These are phyloP conservation scores for Henckelia pumila DNA, from an alignment of 257 asterid species.

Conservation along the genomic window DNA sequence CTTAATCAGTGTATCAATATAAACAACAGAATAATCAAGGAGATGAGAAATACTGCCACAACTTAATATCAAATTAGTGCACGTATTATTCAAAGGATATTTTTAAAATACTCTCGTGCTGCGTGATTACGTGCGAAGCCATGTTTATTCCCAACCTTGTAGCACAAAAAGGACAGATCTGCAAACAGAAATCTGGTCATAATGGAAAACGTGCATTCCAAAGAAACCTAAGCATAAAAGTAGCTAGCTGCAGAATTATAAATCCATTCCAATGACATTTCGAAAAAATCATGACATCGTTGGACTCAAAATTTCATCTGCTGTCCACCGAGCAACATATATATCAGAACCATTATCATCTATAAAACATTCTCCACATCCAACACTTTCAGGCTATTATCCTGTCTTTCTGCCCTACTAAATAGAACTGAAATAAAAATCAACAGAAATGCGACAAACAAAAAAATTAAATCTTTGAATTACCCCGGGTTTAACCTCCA, in stretches of 20 bases:
- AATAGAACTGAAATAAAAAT: background rate
- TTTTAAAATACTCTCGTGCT: slow-evolving; percentile 69
- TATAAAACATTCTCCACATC: slow-evolving; percentile 12
- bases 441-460: slow-evolving; percentile 3
- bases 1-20: slow-evolving; percentile 20
- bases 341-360: background rate
- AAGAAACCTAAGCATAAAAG: slow-evolving; percentile 14
- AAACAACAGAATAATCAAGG: slow-evolving; percentile 11
- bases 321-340: slow-evolving; percentile 8
- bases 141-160: slow-evolving; percentile 64
- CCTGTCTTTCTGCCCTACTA: background rate
- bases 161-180: slow-evolving; percentile 92
- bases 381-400: background rate
- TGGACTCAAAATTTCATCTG: slow-evolving; percentile 6
- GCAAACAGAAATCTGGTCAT: slow-evolving; percentile 31
- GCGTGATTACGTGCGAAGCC: slow-evolving; percentile 86
- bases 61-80: slow-evolving; percentile 3
- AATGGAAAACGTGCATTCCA: slow-evolving; percentile 10
- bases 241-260: slow-evolving; percentile 13
- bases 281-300: slow-evolving; percentile 10
- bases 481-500: slow-evolving; percentile 86
- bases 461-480: slow-evolving; percentile 7
- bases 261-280: background rate
- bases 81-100: slow-evolving; percentile 61
- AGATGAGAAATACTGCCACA: slow-evolving; percentile 1